phyloP scores from a whole-genome alignment of 2,329 filamentous ascomycete species.

The Epichloe sibirici region DNA sequence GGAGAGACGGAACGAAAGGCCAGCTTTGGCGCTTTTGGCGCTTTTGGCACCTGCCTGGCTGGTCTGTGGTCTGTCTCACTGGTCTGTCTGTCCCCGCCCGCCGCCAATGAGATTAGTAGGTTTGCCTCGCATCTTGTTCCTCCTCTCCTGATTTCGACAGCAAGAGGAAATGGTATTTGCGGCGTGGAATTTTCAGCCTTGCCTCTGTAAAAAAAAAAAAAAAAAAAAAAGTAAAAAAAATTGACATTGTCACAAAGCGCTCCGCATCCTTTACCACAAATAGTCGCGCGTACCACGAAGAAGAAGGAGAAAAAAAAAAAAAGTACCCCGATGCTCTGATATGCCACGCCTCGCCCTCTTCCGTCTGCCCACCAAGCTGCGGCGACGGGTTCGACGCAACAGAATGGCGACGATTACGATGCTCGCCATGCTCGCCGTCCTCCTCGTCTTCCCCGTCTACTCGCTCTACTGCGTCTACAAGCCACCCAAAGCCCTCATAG shows the following conservation, averaged over 20 bases:
- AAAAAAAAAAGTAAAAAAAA: too few relatives aligned
- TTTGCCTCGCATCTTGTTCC: background rate
- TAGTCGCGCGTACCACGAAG: background rate
- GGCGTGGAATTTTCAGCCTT: too few relatives aligned
- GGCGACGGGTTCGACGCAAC: conserved; percentile 44
- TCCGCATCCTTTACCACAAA: too few relatives aligned
- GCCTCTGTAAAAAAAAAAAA: too few relatives aligned
- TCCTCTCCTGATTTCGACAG: background rate
- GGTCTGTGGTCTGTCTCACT: background rate
- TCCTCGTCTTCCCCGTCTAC: conserved; percentile 27
- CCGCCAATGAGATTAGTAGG: background rate
- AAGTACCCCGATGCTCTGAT: conserved; percentile 4
- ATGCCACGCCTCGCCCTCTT: conserved; percentile 35
- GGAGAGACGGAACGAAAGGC: too few relatives aligned
- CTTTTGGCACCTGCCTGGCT: background rate
- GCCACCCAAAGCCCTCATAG: conserved; percentile 59
- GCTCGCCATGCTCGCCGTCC: conserved; percentile 24
- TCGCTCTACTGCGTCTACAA: conserved; percentile 65
- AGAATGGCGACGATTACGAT: conserved; percentile 42
- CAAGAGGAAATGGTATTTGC: background rate
- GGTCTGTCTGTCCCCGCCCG: background rate
- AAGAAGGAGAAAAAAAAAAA: background rate
- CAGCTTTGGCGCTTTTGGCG: too few relatives aligned
- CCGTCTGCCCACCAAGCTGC: conserved; percentile 43
- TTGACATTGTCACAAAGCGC: too few relatives aligned